Conservation (phyloP, 129 eudicot genomes). For the Rutidosis leptorrhynchoides region DNA sequence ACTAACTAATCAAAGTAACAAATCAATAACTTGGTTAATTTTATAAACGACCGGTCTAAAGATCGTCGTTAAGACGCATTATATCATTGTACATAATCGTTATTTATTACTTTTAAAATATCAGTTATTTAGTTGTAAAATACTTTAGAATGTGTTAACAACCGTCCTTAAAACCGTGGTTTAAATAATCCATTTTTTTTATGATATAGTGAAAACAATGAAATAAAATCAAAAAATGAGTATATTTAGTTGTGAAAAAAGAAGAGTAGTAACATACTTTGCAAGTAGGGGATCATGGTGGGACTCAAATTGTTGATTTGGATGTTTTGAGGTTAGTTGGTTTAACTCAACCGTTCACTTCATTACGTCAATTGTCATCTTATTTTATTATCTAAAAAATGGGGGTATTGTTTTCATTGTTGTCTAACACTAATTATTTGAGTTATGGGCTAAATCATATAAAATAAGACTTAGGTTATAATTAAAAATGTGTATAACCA, state of each 20-base stretch:
- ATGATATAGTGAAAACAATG: not conserved
- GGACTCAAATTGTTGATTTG: constrained; percentile 18
- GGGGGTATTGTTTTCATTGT: not conserved
- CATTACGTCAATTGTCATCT: not conserved
- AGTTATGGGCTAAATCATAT: not conserved
- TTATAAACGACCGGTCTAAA: too few species aligned
- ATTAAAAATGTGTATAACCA: too few species aligned
- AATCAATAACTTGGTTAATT: too few species aligned
- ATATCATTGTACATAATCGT: too few species aligned
- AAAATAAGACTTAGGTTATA: not conserved
- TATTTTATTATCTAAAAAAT: not conserved
- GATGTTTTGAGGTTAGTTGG: not conserved
- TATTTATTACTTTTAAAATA: too few species aligned
- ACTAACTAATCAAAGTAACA: too few species aligned
- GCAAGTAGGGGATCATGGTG: not conserved
- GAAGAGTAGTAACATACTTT: not conserved
- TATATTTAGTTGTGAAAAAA: not conserved
- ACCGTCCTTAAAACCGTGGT: too few species aligned
- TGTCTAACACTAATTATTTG: not conserved
- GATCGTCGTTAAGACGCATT: too few species aligned
- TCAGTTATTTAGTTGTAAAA: too few species aligned
- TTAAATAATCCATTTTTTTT: too few species aligned
- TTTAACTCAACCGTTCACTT: not conserved
- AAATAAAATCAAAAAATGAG: not conserved
- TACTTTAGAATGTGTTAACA: too few species aligned